Conservation (phyloP, 192 early-diverging fungal species). For the Pilobolus umbonatus region DNA sequence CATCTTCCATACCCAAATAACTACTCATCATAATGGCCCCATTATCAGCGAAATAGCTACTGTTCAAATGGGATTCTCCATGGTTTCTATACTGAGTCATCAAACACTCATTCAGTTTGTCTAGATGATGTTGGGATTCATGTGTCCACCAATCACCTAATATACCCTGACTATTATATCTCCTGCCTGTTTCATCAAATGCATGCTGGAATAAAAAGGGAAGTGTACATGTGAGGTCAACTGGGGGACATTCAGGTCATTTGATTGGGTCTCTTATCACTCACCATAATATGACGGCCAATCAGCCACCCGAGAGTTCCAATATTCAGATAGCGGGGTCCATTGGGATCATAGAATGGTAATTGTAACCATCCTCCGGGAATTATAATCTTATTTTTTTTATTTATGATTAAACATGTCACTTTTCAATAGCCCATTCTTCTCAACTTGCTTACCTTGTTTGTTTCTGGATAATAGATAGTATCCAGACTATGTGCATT, state of each 20-base stretch:
- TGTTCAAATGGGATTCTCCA: slow-evolving; percentile 51
- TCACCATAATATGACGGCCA: slow-evolving; percentile 67
- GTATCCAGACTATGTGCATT: too few relatives aligned
- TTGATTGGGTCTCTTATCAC: background rate
- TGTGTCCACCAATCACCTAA: slow-evolving; percentile 42
- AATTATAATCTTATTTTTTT: slow-evolving; percentile 2
- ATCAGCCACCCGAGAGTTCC: slow-evolving; percentile 63
- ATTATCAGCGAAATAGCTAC: slow-evolving; percentile 67
- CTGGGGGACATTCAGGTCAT: background rate
- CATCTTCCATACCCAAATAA: slow-evolving; percentile 23
- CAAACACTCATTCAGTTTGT: slow-evolving; percentile 53
- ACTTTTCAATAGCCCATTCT: slow-evolving; percentile 42
- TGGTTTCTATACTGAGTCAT: slow-evolving; percentile 56
- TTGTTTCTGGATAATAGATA: too few relatives aligned
- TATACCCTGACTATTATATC: slow-evolving; percentile 50
- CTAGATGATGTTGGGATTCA: slow-evolving; percentile 34
- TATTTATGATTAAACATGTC: slow-evolving; percentile 30
- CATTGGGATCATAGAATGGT: slow-evolving; percentile 54
- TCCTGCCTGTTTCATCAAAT: slow-evolving; percentile 59
- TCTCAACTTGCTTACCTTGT: slow-evolving; percentile 50
- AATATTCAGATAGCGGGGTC: slow-evolving; percentile 60
- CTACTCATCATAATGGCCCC: slow-evolving; percentile 40
- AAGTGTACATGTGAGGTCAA: background rate
- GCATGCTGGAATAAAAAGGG: slow-evolving; percentile 46
- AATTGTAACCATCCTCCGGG: slow-evolving; percentile 58